phyloP scores from a whole-genome alignment of 2,329 filamentous ascomycete genomes.

The Fusarium oligoseptatum region DNA sequence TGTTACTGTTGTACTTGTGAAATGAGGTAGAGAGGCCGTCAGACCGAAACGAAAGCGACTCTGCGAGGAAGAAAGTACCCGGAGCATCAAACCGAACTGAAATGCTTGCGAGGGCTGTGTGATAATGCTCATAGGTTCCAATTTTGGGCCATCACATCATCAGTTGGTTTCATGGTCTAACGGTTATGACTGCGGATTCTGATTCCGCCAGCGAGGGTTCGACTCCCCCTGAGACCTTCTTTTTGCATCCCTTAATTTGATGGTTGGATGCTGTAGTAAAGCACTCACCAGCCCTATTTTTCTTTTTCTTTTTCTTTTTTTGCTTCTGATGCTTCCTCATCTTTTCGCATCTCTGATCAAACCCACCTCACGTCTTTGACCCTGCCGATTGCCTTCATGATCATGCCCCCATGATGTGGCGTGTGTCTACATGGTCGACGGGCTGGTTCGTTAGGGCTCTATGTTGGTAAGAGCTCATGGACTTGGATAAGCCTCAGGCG shows the following conservation, averaged over 20 bases:
- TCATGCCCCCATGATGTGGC: too few relatives aligned
- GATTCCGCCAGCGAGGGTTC: constrained; percentile 26
- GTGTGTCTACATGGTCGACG: not conserved
- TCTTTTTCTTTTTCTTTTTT: not conserved
- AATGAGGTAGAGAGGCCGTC: not conserved
- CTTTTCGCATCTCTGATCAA: not conserved
- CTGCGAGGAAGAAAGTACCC: too few relatives aligned
- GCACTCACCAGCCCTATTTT: not conserved
- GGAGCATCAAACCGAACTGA: too few relatives aligned
- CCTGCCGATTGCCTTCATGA: not conserved
- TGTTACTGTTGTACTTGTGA: not conserved
- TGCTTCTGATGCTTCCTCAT: too few relatives aligned
- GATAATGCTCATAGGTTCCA: too few relatives aligned
- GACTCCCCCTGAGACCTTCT: constrained; percentile 14
- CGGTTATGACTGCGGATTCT: constrained; percentile 26
- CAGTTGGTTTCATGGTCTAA: constrained; percentile 17
- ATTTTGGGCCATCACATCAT: not conserved
- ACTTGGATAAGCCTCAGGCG: not conserved
- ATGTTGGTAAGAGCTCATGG: not conserved
- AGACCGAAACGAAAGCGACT: not conserved
- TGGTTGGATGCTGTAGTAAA: not conserved
- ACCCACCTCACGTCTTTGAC: not conserved
- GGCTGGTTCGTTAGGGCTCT: not conserved
- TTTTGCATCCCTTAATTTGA: not conserved
- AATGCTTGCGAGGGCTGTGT: too few relatives aligned